phyloP scores from a whole-genome alignment of 148 eudicot species.

The Arctostaphylos glauca region DNA sequence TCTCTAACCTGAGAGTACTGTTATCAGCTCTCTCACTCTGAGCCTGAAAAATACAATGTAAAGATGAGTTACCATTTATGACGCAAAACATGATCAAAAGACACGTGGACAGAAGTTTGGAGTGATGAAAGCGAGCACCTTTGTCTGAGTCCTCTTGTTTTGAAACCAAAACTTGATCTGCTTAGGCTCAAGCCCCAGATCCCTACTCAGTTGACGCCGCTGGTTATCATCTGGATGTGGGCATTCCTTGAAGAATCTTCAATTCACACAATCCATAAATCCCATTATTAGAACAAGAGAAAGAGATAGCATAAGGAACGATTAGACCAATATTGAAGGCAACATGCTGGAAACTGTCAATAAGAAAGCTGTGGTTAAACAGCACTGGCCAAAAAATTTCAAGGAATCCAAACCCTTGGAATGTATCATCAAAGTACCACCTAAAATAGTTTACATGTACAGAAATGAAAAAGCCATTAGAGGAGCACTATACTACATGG shows the following conservation, averaged over 20 bases:
- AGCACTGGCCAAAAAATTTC: not conserved
- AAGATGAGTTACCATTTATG: not conserved
- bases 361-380: not conserved
- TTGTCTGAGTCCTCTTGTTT: slow-evolving; percentile 56
- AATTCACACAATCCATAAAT: slow-evolving; percentile 1
- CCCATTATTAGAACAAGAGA: slow-evolving; percentile 8
- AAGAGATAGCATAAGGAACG: not conserved
- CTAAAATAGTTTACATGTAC: not conserved
- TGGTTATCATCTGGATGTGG: slow-evolving; percentile 42
- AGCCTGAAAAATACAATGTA: slow-evolving; percentile 12
- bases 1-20: not conserved
- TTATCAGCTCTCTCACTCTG: slow-evolving; percentile 14
- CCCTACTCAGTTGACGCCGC: slow-evolving; percentile 37
- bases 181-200: slow-evolving; percentile 42
- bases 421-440: not conserved
- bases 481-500: not conserved
- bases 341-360: not conserved
- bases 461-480: not conserved
- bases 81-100: not conserved
- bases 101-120: not conserved
- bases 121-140: slow-evolving; percentile 29
- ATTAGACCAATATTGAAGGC: not conserved
- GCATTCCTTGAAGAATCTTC: slow-evolving; percentile 38
- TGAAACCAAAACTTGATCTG: slow-evolving; percentile 60
- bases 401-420: not conserved